Conservation (phyloP, 331 rosid species). For the Dryas integrifolia region DNA sequence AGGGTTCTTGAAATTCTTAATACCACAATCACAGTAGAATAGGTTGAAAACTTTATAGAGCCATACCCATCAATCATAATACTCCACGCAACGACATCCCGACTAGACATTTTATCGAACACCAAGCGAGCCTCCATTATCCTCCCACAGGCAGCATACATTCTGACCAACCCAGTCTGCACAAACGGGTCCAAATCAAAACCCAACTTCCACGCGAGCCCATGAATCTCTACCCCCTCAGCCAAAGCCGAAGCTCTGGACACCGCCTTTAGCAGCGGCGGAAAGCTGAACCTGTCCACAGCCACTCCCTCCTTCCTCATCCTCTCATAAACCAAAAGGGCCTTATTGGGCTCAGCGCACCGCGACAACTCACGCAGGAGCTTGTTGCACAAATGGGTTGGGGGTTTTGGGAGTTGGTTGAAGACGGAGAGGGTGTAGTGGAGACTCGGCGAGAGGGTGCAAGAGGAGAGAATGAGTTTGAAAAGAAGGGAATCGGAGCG, state of each 20-base stretch:
- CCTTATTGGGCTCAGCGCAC: slow-evolving; percentile 37
- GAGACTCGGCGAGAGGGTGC: slow-evolving; percentile 41
- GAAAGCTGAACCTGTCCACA: slow-evolving; percentile 66
- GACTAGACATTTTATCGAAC: slow-evolving; percentile 77
- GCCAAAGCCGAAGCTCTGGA: slow-evolving; percentile 41
- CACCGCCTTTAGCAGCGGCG: slow-evolving; percentile 63
- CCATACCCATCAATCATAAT: slow-evolving; percentile 69
- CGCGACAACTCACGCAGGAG: slow-evolving; percentile 65
- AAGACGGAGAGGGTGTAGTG: slow-evolving; percentile 66
- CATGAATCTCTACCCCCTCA: slow-evolving; percentile 72
- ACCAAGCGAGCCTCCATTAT: slow-evolving; percentile 60
- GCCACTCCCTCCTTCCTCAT: slow-evolving; percentile 45
- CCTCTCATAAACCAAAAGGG: slow-evolving; percentile 56
- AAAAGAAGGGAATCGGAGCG: slow-evolving; percentile 40
- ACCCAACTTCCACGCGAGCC: slow-evolving; percentile 58
- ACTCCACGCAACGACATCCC: slow-evolving; percentile 76
- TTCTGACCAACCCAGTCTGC: slow-evolving; percentile 59
- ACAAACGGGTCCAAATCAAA: slow-evolving; percentile 68
- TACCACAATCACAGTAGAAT: background rate
- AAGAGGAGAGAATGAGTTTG: slow-evolving; percentile 45
- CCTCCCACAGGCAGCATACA: slow-evolving; percentile 62
- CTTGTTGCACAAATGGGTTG: slow-evolving; percentile 54
- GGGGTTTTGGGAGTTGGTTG: slow-evolving; percentile 46
- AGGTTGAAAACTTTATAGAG: background rate
- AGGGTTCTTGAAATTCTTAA: background rate